Evolutionary conservation across 1,139 yeast species (phyloP).

Genomic region (Pichia sp.): DNA sequence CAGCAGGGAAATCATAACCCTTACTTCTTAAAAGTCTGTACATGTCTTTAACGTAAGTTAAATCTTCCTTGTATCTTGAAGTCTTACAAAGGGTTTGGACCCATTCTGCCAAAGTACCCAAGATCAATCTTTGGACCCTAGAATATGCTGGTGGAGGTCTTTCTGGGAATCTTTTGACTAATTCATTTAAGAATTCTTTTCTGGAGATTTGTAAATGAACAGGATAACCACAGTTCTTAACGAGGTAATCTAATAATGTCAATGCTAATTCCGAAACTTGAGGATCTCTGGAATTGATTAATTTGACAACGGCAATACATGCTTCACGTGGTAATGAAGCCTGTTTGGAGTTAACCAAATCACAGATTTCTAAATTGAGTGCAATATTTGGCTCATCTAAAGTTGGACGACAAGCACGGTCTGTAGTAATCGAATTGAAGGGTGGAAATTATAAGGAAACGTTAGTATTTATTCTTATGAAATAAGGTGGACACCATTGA

Average conservation of each 20-base stretch:
- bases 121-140: slow-evolving; percentile 76
- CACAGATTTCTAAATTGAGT: slow-evolving; percentile 89
- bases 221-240: slow-evolving; percentile 97
- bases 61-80: slow-evolving; percentile 85
- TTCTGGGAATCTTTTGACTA: slow-evolving; percentile 93
- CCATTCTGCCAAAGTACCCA: slow-evolving; percentile 97
- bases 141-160: slow-evolving; percentile 88
- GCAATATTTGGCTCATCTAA: slow-evolving; percentile 87
- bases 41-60: slow-evolving; percentile 94
- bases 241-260: slow-evolving; percentile 78
- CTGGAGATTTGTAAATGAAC: slow-evolving; percentile 93
- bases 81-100: slow-evolving; percentile 92
- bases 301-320: slow-evolving; percentile 79
- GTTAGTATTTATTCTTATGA: no score
- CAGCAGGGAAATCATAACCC: slow-evolving; percentile 90
- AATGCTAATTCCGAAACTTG: slow-evolving; percentile 66
- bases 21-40: slow-evolving; percentile 84
- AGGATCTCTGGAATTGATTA: slow-evolving; percentile 79
- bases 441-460: no score
- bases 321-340: slow-evolving; percentile 94
- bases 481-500: no score
- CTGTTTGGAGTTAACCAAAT: slow-evolving; percentile 87
- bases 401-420: slow-evolving; percentile 88
- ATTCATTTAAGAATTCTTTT: slow-evolving; percentile 89
- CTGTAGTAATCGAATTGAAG: no score